A percentile compares a stretch with the other conserved stretches of the same genome.
Conservation (phyloP, 108 stramenopile species). For the Conticribra guillardii region DNA sequence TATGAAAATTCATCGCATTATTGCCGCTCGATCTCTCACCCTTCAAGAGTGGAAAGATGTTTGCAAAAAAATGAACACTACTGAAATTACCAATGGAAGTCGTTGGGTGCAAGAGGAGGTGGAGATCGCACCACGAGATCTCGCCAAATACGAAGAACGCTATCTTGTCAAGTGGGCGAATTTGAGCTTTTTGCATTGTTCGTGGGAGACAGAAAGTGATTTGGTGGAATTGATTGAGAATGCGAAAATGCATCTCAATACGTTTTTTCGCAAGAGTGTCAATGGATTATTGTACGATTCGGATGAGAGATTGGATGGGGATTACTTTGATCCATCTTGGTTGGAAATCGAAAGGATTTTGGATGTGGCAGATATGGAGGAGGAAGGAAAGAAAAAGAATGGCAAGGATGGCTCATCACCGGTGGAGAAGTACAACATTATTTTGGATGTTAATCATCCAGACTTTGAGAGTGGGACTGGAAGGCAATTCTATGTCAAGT, state of each 20-base stretch:
- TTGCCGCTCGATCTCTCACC: conserved; percentile 64
- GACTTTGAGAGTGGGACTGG: conserved; percentile 76
- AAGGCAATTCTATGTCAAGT: conserved; percentile 82
- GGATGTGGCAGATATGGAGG: conserved; percentile 41
- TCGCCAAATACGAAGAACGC: conserved; percentile 68
- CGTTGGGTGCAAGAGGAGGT: conserved; percentile 73
- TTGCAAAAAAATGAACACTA: conserved; percentile 71
- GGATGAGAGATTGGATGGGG: conserved; percentile 90
- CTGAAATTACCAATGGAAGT: conserved; percentile 81
- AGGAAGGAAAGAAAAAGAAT: conserved; percentile 30
- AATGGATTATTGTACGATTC: conserved; percentile 69
- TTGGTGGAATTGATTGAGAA: conserved; percentile 70
- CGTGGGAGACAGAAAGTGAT: conserved; percentile 88
- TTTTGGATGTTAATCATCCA: conserved; percentile 68
- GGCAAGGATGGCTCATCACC: conserved; percentile 1
- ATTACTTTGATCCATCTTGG: conserved; percentile 87
- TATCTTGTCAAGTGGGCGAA: conserved; percentile 89
- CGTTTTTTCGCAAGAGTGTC: conserved; percentile 75
- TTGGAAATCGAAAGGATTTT: conserved; percentile 82
- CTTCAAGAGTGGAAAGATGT: conserved; percentile 65
- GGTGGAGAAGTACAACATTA: conserved; percentile 56
- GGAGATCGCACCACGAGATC: conserved; percentile 27
- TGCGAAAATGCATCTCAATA: conserved; percentile 68
- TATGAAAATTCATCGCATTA: conserved; percentile 85
- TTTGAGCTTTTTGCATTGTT: conserved; percentile 76